Conservation (phyloP, 2,329 filamentous ascomycete genomes). For the Geosmithia flava region DNA sequence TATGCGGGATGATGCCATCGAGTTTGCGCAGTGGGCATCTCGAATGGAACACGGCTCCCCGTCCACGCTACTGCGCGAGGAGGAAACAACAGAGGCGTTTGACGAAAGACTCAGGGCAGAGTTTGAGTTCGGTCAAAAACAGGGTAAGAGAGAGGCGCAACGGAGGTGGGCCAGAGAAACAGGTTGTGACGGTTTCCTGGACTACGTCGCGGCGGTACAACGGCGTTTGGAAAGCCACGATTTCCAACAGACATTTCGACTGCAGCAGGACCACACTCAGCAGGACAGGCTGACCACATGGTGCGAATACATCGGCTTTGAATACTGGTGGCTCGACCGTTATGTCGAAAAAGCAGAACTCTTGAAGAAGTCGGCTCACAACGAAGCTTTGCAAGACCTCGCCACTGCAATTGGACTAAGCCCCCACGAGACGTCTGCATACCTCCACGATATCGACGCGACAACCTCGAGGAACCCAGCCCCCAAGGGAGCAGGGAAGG, state of each 20-base stretch:
- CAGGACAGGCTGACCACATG: slow-evolving; percentile 20
- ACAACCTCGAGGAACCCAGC: too few relatives aligned
- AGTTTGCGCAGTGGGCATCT: slow-evolving; percentile 2
- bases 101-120: neutral
- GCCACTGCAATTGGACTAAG: slow-evolving; percentile 14
- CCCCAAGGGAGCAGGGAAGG: too few relatives aligned
- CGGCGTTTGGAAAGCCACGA: slow-evolving; percentile 13
- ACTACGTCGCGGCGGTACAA: slow-evolving; percentile 13
- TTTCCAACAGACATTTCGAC: slow-evolving; percentile 14
- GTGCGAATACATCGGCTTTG: slow-evolving; percentile 22
- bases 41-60: neutral
- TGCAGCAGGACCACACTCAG: slow-evolving; percentile 12
- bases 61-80: neutral
- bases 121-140: neutral
- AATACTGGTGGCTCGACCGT: slow-evolving; percentile 11
- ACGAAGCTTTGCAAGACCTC: slow-evolving; percentile 17
- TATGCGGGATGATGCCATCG: slow-evolving; percentile 8
- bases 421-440: slow-evolving; percentile 5
- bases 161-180: neutral
- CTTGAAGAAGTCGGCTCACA: slow-evolving; percentile 8
- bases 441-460: too few relatives aligned
- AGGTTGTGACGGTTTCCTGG: slow-evolving; percentile 5
- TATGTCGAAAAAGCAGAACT: slow-evolving; percentile 8
- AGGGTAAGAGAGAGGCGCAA: neutral
- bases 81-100: neutral